Evolutionary conservation across 306 rosid genomes (phyloP), one percentile per base, ranked within the genome.

Genomic region (Inga oerstediana): DNA sequence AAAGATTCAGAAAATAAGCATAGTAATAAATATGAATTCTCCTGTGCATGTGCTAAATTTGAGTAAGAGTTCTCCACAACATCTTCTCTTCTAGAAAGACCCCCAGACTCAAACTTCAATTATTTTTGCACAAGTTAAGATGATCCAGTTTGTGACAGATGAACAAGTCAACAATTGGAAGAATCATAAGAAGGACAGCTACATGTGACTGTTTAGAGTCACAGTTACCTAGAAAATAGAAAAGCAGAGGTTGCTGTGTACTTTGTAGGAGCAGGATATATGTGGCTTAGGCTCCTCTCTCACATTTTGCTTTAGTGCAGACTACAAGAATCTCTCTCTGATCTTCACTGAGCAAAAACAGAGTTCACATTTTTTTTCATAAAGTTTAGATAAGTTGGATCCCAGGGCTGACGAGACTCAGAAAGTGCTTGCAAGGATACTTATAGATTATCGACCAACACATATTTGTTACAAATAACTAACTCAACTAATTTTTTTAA

Each of bases 191-290:
- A 20, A 56, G 27, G 71, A 32, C 71, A 34, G 41, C 10, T 35
- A 37, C 24, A 67, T 35, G 46, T 67, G 45, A 9, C 24, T 35
- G 72, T 8, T 39, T 8, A 35, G 27, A 82, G 85, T 79, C 86
- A 76, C 88, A 85, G 17, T 88, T 79, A 78, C 90, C 76, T 76
- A 82, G n/a, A n/a, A n/a, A n/a, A n/a, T n/a, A n/a, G n/a, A 80
- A 83, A 81, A 81, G 77, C 78, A 62, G 10, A 69, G 54, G 73
- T 30, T 80, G 64, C 82, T 81, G 78, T 74, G 89, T 86, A 88
- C 84, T 79, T 79, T 14, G 39, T 34, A 6, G 39, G 41, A 64
- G 37, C 37, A 62, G 37, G 6, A 62, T 24, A 62, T 11, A 24
- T 2, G 8, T 3, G 35, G 66, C 70, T 5, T 30, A 30, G 41